Percentiles rank a stretch among this genome's conserved stretches.
Conservation (phyloP, 345 rosid genomes). For the Excoecaria agallocha region DNA sequence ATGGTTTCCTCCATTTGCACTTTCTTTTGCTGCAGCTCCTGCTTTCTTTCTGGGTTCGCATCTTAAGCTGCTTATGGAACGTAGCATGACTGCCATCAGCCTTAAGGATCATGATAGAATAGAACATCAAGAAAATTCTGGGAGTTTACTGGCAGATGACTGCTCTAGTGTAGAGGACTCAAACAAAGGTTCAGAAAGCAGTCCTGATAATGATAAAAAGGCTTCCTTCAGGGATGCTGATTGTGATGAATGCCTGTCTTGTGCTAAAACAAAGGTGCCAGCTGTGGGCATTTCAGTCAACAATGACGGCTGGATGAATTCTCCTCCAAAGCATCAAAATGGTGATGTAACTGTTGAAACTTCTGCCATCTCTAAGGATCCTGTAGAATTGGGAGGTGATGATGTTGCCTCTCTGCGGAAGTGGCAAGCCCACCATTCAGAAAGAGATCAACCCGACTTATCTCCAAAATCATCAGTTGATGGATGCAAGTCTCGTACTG, state of each 20-base stretch:
- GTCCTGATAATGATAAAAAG: constrained; percentile 20
- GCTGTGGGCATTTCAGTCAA: constrained; percentile 17
- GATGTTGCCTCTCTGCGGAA: constrained; percentile 30
- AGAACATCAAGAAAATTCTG: constrained; percentile 33
- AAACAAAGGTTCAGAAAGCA: constrained; percentile 28
- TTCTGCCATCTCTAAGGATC: constrained; percentile 29
- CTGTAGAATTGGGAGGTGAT: constrained; percentile 31
- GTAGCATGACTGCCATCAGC: constrained; percentile 27
- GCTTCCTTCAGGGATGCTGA: constrained; percentile 22
- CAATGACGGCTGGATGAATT: constrained; percentile 13
- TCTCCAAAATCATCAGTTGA: constrained; percentile 29
- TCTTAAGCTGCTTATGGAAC: constrained; percentile 65
- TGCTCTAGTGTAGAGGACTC: constrained; percentile 30
- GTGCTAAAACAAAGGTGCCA: constrained; percentile 19
- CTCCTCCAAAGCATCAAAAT: constrained; percentile 20
- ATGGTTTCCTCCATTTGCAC: constrained; percentile 44
- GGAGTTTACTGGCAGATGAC: constrained; percentile 34
- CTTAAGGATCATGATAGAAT: constrained; percentile 37
- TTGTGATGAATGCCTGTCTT: constrained; percentile 18
- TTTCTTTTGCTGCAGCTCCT: constrained; percentile 58
- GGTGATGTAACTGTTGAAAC: constrained; percentile 19
- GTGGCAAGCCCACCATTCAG: constrained; percentile 29
- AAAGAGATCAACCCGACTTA: constrained; percentile 23
- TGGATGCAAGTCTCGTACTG: constrained; percentile 30
- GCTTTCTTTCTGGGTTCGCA: constrained; percentile 56